These are phyloP conservation scores for Huntiella bhutanensis DNA, from an alignment of 2,329 filamentous ascomycete genomes.

Conservation along the genomic window DNA sequence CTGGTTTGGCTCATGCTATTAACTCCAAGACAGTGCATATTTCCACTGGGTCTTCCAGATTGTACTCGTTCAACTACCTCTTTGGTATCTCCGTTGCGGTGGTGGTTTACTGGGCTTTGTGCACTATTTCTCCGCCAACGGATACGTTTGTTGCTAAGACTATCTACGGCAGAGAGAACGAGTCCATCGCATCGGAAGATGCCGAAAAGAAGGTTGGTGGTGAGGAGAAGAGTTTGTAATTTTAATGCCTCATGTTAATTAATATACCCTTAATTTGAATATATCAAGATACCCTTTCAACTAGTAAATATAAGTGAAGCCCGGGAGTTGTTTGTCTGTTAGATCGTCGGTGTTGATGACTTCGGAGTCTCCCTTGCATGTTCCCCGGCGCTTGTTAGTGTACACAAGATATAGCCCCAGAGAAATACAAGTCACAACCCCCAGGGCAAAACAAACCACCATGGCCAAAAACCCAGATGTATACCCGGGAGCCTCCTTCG, in stretches of 20 bases:
- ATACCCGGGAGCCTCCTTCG: constrained; percentile 39
- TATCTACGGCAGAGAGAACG: background rate
- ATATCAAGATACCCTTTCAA: background rate
- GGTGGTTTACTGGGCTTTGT: constrained; percentile 12
- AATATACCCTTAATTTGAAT: background rate
- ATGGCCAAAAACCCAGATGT: constrained; percentile 42
- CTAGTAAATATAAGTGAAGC: constrained; percentile 32
- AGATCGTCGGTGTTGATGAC: constrained; percentile 20
- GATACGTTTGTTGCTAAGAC: constrained; percentile 8
- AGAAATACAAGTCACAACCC: constrained; percentile 23
- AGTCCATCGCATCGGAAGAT: background rate
- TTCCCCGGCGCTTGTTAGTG: constrained; percentile 35
- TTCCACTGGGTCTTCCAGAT: constrained; percentile 1
- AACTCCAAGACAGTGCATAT: constrained; percentile 7
- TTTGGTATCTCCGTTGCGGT: constrained; percentile 14
- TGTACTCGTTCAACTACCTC: constrained; percentile 16
- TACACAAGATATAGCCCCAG: constrained; percentile 30
- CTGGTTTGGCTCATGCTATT: constrained; percentile 20
- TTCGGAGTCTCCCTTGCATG: constrained; percentile 1
- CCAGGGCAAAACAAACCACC: constrained; percentile 36
- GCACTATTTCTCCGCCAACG: constrained; percentile 7
- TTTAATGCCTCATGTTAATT: background rate
- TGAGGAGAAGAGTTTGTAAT: constrained; percentile 3
- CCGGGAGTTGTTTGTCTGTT: constrained; percentile 35
- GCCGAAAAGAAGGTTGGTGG: constrained; percentile 4